phyloP scores from a whole-genome alignment of 805 yeast species.

The Teunomyces gatunensis region DNA sequence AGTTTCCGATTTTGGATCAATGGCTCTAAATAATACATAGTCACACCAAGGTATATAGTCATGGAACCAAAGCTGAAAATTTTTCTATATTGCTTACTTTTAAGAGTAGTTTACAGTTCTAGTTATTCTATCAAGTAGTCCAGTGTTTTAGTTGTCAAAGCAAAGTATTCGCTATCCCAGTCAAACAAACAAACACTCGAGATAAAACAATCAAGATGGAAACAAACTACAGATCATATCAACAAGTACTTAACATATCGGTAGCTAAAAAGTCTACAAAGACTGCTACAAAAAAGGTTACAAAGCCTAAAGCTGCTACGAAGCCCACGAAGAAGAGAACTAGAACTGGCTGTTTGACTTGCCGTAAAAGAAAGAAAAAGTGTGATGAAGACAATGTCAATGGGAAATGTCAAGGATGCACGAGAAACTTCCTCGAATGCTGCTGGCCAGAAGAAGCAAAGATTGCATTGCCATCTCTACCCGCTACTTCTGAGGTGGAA shows the following conservation, averaged over 20 bases:
- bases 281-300: slow-evolving; percentile 8
- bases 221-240: slow-evolving; percentile 13
- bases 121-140: not conserved
- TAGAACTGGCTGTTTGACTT: slow-evolving; percentile 56
- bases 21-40: not conserved
- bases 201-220: not conserved
- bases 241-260: slow-evolving; percentile 13
- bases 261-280: slow-evolving; percentile 6
- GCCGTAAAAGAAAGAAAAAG: slow-evolving; percentile 63
- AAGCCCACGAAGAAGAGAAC: slow-evolving; percentile 28
- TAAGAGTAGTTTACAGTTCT: not conserved
- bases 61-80: slow-evolving; percentile 1
- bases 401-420: slow-evolving; percentile 46
- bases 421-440: slow-evolving; percentile 43
- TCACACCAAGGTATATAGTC: not conserved
- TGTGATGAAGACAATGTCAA: slow-evolving; percentile 50
- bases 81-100: not conserved
- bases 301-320: slow-evolving; percentile 12
- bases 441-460: slow-evolving; percentile 34
- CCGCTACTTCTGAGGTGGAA: slow-evolving; percentile 1
- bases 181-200: not conserved
- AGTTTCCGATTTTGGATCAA: slow-evolving; percentile 6
- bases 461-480: not conserved
- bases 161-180: no score
- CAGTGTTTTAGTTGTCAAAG: not conserved